Evolutionary conservation across 257 asterid genomes (phyloP), one percentile per base, ranked within the genome.

Genomic region (Przewalskia tangutica): DNA sequence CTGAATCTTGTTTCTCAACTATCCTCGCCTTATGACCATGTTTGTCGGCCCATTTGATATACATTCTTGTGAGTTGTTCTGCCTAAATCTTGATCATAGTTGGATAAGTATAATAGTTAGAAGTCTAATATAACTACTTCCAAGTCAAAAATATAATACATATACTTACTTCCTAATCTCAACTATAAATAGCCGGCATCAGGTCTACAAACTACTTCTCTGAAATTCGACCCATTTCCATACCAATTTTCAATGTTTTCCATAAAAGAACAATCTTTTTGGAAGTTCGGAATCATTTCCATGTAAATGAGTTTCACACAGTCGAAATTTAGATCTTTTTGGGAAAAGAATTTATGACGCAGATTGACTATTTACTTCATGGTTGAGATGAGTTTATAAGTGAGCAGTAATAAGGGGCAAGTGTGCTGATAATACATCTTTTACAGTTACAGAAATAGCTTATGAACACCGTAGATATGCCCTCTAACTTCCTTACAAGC

Each of bases 21-120:
- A 91, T 83, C 86, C 98, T 89, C 81, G 92, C 92, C 16, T 80
- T 81, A 82, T 89, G 89, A 17, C 95, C 95, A 63, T 91, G 94
- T 88, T 92, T 91, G 54, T 90, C 86, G 50, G 97, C 95, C 98
- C 98, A 92, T 80, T 90, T 94, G 88, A 89, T 81, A 85, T 94
- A 94, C 97, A 92, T 92, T 77, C 62, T 87, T 8, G 83, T 79
- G 32, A 94, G 91, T 80, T 86, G 89, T 46, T 88, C 90, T 13
- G 88, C 91, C 97, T 97, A 94, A 80, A 71, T 88, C 98, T 94
- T 85, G 59, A 84, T 60, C 62, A 84, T 79, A 84, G 78, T 48
- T 81, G 38, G 65, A 81, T 48, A 59, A 84, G 58, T 82, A 55
- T 5, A 64, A 13, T 38, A 38, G 42, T 38, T 38, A 38, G 42